Conservation (phyloP, 2,329 filamentous ascomycete species). For the Ceratocystiopsis sp. region DNA sequence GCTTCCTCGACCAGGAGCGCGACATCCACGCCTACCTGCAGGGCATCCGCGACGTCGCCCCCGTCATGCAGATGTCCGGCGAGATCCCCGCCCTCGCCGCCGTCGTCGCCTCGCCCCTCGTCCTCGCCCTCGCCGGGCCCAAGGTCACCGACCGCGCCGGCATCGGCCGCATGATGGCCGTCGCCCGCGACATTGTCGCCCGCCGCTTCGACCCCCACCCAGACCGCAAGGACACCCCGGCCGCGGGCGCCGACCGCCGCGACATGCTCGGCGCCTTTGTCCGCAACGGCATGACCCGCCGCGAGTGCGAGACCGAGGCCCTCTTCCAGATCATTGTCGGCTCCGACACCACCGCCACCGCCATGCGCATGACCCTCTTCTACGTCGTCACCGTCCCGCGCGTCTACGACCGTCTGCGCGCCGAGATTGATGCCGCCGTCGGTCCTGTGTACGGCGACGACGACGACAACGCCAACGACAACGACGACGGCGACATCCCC, state of each 20-base stretch:
- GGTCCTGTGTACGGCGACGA: slow-evolving; percentile 1
- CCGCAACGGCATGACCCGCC: slow-evolving; percentile 20
- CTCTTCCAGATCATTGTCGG: slow-evolving; percentile 21
- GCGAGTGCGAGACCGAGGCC: slow-evolving; percentile 26
- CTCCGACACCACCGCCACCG: slow-evolving; percentile 16
- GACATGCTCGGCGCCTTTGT: slow-evolving; percentile 20
- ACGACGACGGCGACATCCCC: too few relatives aligned
- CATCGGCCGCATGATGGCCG: slow-evolving; percentile 13
- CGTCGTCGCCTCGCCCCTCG: slow-evolving; percentile 8
- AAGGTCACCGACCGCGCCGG: slow-evolving; percentile 13
- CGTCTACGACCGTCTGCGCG: slow-evolving; percentile 10
- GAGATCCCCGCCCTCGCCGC: slow-evolving; percentile 20
- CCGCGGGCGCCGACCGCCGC: slow-evolving; percentile 3
- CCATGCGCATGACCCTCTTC: slow-evolving; percentile 13
- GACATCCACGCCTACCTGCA: slow-evolving; percentile 27
- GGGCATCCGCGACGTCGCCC: slow-evolving; percentile 21
- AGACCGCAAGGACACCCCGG: not conserved
- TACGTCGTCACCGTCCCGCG: slow-evolving; percentile 11
- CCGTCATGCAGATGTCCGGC: slow-evolving; percentile 21
- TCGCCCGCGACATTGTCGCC: slow-evolving; percentile 11
- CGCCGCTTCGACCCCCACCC: slow-evolving; percentile 4
- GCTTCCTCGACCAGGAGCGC: slow-evolving; percentile 23
- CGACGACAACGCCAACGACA: too few relatives aligned
- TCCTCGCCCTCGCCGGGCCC: slow-evolving; percentile 20
- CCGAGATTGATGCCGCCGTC: slow-evolving; percentile 21